phyloP scores from a whole-genome alignment of 306 rosid genomes.

The Trichosanthes cucumerina region DNA sequence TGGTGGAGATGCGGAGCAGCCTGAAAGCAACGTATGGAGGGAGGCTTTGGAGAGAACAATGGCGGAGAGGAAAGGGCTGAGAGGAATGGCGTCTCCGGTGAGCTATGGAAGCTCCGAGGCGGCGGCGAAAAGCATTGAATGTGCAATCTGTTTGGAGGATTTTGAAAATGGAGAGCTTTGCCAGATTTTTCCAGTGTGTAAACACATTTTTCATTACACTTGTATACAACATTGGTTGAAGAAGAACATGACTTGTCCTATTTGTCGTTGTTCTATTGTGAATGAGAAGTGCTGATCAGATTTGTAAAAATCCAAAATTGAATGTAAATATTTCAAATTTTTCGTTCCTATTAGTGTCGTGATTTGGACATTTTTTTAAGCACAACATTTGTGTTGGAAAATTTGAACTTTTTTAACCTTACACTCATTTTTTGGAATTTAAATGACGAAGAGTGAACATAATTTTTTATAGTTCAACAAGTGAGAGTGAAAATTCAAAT shows the following conservation, averaged over 20 bases:
- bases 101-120: conserved; percentile 10
- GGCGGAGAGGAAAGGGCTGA: not conserved
- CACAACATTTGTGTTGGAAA: too few species aligned
- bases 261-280: conserved; percentile 32
- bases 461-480: too few species aligned
- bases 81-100: not conserved
- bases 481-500: too few species aligned
- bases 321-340: not conserved
- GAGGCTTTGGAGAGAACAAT: conserved; percentile 8
- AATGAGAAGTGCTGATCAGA: not conserved
- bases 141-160: conserved; percentile 46
- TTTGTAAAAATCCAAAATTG: not conserved
- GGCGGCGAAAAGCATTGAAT: conserved; percentile 12
- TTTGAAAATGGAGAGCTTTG: conserved; percentile 33
- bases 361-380: too few species aligned
- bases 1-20: not conserved
- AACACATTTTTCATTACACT: conserved; percentile 34
- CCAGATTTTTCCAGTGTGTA: conserved; percentile 28
- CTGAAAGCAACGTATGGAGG: not conserved
- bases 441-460: too few species aligned
- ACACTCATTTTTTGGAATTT: too few species aligned
- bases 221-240: conserved; percentile 39
- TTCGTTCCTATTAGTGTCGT: not conserved
- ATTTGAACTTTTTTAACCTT: too few species aligned
- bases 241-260: conserved; percentile 38